Evolutionary conservation across 495 filamentous ascomycete genomes (phyloP), one percentile per base, ranked within the genome.

Genomic region (Penicillium cataractarum): DNA sequence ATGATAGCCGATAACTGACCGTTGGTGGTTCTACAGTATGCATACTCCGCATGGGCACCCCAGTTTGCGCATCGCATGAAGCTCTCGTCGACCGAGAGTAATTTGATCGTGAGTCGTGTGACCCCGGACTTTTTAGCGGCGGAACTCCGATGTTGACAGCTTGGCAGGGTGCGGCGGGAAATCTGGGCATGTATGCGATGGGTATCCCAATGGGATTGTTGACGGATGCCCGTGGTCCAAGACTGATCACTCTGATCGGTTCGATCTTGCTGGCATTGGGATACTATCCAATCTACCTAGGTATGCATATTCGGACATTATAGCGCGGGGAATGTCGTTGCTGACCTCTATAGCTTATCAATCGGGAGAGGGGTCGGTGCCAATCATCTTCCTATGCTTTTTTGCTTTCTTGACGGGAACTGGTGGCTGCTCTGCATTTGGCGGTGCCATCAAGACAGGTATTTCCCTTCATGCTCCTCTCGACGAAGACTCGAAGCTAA

Each of bases 21-120:
- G 62, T 61, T 60, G 32, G 59, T 61, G 17, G 1, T n/a, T 29
- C 42, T 24, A 55, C 67, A 97, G 93, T 99, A 99, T 86, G 96
- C 93, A 65, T 99, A 97, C 71, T 97, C 93, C 57, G 96, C 95
- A 77, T 99, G 96, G 92, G 94, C 89, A 29, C 95, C 95, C 17
- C 92, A 97, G 74, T 97, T 97, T 68, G 93, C 93, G 26, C 87
- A 93, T 61, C 85, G 83, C 60, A 81, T 99, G 75, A 85, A 90
- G 75, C 86, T 98, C 55, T 92, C 92, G 3, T 89, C 95, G 26
- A 98, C 93, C 27, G 84, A 97, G 75, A 90, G 83, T 76, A 97
- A 98, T 74, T 70, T 97, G 60, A 96, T 99, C 68, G 89, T 92
- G 80, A 72, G 87, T 71, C 37, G 58, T 58, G 29, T 22, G 10